phyloP scores from a whole-genome alignment of 768 basidiomycete genomes.

The Naganishia vishniacii region DNA sequence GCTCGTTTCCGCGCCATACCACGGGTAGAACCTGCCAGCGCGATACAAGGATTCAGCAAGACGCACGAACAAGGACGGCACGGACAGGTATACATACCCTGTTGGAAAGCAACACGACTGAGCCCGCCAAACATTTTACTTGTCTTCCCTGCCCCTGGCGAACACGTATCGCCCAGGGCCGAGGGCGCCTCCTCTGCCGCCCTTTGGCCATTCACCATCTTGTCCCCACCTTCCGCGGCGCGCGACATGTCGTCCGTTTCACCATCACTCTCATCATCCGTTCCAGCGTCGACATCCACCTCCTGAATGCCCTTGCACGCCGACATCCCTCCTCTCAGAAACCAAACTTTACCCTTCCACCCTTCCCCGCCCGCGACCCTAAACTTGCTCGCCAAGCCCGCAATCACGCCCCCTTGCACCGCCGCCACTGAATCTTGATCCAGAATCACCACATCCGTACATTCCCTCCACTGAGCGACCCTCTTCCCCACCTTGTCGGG shows the following conservation, averaged over 20 bases:
- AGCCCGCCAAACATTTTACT: conserved; percentile 34
- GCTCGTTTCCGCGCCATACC: not conserved
- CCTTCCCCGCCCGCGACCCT: conserved; percentile 31
- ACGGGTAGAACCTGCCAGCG: conserved; percentile 34
- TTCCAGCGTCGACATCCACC: conserved; percentile 45
- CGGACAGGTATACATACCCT: conserved; percentile 40
- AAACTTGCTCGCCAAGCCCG: conserved; percentile 50
- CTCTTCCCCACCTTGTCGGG: conserved; percentile 51
- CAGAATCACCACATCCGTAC: conserved; percentile 65
- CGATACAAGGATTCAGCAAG: not conserved
- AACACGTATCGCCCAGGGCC: conserved; percentile 3
- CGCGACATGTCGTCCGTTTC: too few species aligned
- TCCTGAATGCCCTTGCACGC: conserved; percentile 56
- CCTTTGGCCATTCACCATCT: too few species aligned
- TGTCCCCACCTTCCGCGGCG: too few species aligned
- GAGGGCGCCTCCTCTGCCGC: conserved; percentile 33
- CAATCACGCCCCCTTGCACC: conserved; percentile 53
- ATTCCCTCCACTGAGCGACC: conserved; percentile 32
- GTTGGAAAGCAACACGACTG: conserved; percentile 50
- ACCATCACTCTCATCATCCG: too few species aligned
- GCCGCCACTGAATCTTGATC: conserved; percentile 69
- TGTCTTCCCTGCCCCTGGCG: not conserved
- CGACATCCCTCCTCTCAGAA: conserved; percentile 66
- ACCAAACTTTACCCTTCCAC: conserved; percentile 61
- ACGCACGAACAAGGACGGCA: not conserved